These are phyloP conservation scores for Phytopythium kandeliae DNA, from an alignment of 352 stramenopile species.

Conservation along the genomic window DNA sequence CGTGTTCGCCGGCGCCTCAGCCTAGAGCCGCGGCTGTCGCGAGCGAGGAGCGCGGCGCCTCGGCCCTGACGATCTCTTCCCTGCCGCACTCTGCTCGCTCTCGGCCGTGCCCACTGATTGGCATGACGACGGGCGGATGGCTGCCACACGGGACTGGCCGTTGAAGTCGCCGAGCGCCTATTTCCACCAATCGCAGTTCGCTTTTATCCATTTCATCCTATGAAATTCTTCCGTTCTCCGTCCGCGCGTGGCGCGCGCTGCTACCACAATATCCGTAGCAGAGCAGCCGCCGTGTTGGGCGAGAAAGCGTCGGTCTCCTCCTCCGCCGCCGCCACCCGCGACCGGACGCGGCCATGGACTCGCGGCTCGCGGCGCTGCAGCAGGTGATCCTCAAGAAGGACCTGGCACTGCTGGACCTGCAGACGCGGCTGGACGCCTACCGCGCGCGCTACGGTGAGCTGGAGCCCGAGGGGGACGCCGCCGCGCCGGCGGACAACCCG, in stretches of 20 bases:
- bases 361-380: constrained; percentile 59
- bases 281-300: too few species aligned
- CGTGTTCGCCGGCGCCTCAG: constrained; percentile 58
- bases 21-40: constrained; percentile 14
- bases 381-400: constrained; percentile 84
- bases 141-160: too few species aligned
- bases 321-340: too few species aligned
- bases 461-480: constrained; percentile 13
- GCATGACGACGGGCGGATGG: too few species aligned
- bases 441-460: constrained; percentile 42
- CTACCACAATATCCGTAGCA: too few species aligned
- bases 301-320: too few species aligned
- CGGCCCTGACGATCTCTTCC: background rate
- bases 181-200: too few species aligned
- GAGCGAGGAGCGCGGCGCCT: background rate
- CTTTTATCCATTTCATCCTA: too few species aligned
- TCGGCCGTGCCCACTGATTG: too few species aligned
- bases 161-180: too few species aligned
- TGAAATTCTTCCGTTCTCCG: too few species aligned
- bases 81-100: background rate
- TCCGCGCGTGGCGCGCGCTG: too few species aligned
- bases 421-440: constrained; percentile 66
- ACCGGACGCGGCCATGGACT: constrained; percentile 35
- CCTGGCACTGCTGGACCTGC: constrained; percentile 74
- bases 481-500: constrained; percentile 8